These are phyloP conservation scores for Carex littledalei DNA, from an alignment of 176 grass and related monocot genomes.

Conservation along the genomic window DNA sequence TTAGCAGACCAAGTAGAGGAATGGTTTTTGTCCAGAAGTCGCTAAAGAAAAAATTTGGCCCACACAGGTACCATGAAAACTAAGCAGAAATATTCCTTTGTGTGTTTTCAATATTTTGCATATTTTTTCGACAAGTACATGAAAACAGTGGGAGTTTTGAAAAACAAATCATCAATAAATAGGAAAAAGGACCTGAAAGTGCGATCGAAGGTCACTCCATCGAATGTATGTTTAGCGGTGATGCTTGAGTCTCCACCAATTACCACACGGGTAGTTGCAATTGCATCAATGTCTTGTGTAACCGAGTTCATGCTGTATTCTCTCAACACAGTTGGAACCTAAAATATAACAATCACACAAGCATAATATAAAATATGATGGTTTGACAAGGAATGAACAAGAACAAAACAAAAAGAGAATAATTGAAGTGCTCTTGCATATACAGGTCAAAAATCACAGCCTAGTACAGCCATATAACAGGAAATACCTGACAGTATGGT, in stretches of 20 bases:
- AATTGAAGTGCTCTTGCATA: background rate
- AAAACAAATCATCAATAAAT: background rate
- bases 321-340: slow-evolving; percentile 66
- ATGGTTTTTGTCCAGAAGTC: background rate
- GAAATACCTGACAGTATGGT: background rate
- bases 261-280: slow-evolving; percentile 78
- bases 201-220: slow-evolving; percentile 38
- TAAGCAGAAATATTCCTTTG: background rate
- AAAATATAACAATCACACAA: slow-evolving; percentile 13
- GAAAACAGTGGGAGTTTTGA: background rate
- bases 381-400: background rate
- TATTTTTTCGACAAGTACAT: background rate
- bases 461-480: background rate
- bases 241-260: slow-evolving; percentile 39
- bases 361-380: background rate
- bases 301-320: slow-evolving; percentile 85
- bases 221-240: slow-evolving; percentile 32
- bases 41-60: background rate
- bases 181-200: slow-evolving; percentile 52
- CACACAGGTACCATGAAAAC: background rate
- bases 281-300: slow-evolving; percentile 94
- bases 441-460: background rate
- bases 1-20: background rate
- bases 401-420: background rate
- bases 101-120: background rate